Conservation (phyloP, 495 filamentous ascomycete genomes). For the Pyrenula massariospora region DNA sequence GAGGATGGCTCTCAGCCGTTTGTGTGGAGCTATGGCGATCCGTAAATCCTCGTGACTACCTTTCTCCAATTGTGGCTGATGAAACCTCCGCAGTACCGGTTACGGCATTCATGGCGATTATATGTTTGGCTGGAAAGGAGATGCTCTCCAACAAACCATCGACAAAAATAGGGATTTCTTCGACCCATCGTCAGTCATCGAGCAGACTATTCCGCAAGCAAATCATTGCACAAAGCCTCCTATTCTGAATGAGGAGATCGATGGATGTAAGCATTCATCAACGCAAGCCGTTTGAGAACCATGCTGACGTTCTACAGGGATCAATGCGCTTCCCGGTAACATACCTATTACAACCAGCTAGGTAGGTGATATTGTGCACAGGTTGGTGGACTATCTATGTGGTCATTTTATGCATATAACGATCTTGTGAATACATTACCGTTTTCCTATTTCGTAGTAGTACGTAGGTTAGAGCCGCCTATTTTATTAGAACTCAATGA, state of each 20-base stretch:
- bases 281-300: too few species aligned
- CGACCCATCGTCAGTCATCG: neutral
- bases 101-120: neutral
- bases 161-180: neutral
- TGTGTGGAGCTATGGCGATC: conserved; percentile 34
- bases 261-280: neutral
- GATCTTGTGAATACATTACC: too few species aligned
- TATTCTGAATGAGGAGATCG: neutral
- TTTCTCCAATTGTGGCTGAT: neutral
- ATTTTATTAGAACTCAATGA: too few species aligned
- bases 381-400: too few species aligned
- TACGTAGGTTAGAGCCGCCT: too few species aligned
- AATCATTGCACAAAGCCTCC: neutral
- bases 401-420: too few species aligned
- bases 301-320: too few species aligned
- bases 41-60: neutral
- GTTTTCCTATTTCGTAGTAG: too few species aligned
- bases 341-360: too few species aligned
- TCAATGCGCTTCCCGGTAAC: too few species aligned
- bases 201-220: neutral
- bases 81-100: neutral
- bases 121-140: neutral
- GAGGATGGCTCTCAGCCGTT: conserved; percentile 28
- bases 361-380: too few species aligned
- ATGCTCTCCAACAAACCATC: neutral